phyloP scores from a whole-genome alignment of 805 yeast species.

The Suhomyces xylopsoci region DNA sequence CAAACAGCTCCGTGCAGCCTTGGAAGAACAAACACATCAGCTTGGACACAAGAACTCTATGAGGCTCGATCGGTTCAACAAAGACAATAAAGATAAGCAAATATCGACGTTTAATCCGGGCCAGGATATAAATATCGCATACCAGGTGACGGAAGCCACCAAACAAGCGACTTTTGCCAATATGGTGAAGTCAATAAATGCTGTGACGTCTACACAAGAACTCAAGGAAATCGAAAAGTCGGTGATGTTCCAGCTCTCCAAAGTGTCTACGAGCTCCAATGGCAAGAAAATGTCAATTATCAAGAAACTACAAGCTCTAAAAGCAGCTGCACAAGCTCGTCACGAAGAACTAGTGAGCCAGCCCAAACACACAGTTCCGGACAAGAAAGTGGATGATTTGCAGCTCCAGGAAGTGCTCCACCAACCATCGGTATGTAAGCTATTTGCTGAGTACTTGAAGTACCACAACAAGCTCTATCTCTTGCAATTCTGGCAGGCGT shows the following conservation, averaged over 20 bases:
- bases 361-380: not conserved
- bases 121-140: not conserved
- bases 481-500: slow-evolving; percentile 63
- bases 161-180: not conserved
- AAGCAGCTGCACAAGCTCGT: slow-evolving; percentile 1
- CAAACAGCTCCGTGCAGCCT: slow-evolving; percentile 62
- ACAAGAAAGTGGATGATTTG: slow-evolving; percentile 12
- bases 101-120: not conserved
- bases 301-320: slow-evolving; percentile 6
- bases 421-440: slow-evolving; percentile 42
- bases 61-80: not conserved
- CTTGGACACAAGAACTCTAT: slow-evolving; percentile 3
- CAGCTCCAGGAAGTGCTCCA: slow-evolving; percentile 44
- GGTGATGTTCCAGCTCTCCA: slow-evolving; percentile 7
- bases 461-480: slow-evolving; percentile 20
- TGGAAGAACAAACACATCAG: slow-evolving; percentile 57
- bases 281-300: slow-evolving; percentile 5
- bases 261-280: slow-evolving; percentile 1
- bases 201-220: slow-evolving; percentile 7
- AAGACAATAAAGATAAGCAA: not conserved
- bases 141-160: slow-evolving; percentile 10
- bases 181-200: not conserved
- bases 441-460: slow-evolving; percentile 21
- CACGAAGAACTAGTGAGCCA: not conserved
- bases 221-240: slow-evolving; percentile 7